A percentile compares a stretch with the other conserved stretches of the same genome.
Conservation (phyloP, 2,329 filamentous ascomycete genomes). For the Akanthomyces muscarius region DNA sequence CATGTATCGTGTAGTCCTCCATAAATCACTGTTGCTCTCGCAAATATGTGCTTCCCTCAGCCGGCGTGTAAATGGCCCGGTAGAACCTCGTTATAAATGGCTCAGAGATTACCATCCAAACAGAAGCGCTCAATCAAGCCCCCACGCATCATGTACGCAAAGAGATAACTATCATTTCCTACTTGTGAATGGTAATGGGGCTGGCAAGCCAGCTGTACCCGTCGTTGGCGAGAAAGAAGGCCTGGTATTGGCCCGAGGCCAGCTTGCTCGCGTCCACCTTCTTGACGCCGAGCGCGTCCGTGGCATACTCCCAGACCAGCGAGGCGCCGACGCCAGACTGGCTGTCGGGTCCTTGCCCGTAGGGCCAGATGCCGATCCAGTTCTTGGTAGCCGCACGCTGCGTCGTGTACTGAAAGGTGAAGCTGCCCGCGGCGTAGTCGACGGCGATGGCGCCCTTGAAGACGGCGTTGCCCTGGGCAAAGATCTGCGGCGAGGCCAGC, state of each 20-base stretch:
- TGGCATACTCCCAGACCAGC: conserved; percentile 11
- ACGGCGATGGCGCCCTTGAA: conserved; percentile 6
- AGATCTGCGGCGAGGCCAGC: conserved; percentile 1
- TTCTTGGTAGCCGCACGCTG: neutral
- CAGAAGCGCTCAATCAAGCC: no score
- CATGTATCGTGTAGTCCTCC: neutral
- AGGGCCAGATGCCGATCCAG: conserved; percentile 13
- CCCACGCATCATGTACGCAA: no score
- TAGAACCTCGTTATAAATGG: neutral
- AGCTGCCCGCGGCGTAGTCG: neutral
- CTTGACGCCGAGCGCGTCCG: neutral
- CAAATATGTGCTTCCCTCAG: neutral
- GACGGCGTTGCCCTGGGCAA: conserved; percentile 11
- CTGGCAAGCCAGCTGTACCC: conserved; percentile 7
- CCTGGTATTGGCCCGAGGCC: conserved; percentile 10
- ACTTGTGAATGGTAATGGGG: conserved; percentile 7
- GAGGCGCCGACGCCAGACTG: neutral
- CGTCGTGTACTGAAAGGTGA: conserved; percentile 12
- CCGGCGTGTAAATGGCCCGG: neutral
- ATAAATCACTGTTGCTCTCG: neutral
- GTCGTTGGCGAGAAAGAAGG: conserved; percentile 11
- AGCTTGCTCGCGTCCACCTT: conserved; percentile 7
- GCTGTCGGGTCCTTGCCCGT: neutral
- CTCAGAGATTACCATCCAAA: neutral
- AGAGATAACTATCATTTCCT: neutral